Evolutionary conservation across 305 asterid species (phyloP).

Genomic region (Coffea humblotiana): DNA sequence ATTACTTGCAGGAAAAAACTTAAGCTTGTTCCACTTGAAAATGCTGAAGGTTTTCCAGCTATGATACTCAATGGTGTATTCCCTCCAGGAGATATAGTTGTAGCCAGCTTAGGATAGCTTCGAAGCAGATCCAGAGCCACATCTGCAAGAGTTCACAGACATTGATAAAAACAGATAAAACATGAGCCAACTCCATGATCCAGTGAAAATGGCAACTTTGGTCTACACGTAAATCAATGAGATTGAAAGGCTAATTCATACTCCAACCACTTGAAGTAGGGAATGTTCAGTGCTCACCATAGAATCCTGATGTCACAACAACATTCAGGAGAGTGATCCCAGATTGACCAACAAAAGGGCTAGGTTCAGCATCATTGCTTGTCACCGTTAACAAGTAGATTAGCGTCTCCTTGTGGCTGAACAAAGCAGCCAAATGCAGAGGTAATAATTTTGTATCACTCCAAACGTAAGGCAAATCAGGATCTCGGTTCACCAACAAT

Average conservation of each 20-base stretch:
- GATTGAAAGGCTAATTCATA: not conserved
- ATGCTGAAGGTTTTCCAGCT: slow-evolving; percentile 40
- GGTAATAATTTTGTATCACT: slow-evolving; percentile 27
- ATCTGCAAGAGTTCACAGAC: slow-evolving; percentile 22
- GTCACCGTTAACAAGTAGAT: slow-evolving; percentile 31
- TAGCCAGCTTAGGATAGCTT: slow-evolving; percentile 33
- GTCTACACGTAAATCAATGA: not conserved
- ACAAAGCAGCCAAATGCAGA: slow-evolving; percentile 43
- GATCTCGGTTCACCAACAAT: slow-evolving; percentile 24
- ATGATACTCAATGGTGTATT: slow-evolving; percentile 40
- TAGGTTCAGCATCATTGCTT: slow-evolving; percentile 27
- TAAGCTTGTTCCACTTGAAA: slow-evolving; percentile 36
- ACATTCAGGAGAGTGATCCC: slow-evolving; percentile 30
- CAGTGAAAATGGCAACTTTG: not conserved
- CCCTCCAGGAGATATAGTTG: slow-evolving; percentile 28
- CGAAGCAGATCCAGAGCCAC: slow-evolving; percentile 39
- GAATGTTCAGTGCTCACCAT: slow-evolving; percentile 28
- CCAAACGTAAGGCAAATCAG: slow-evolving; percentile 34
- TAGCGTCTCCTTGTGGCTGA: slow-evolving; percentile 36
- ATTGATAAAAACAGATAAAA: not conserved
- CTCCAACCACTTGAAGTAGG: not conserved
- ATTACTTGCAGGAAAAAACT: slow-evolving; percentile 29
- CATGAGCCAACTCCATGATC: not conserved
- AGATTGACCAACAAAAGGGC: slow-evolving; percentile 30
- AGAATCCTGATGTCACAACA: slow-evolving; percentile 35